These are phyloP conservation scores for Rhizopus stolonifer DNA, from an alignment of 371 early-diverging fungal genomes.

Conservation along the genomic window DNA sequence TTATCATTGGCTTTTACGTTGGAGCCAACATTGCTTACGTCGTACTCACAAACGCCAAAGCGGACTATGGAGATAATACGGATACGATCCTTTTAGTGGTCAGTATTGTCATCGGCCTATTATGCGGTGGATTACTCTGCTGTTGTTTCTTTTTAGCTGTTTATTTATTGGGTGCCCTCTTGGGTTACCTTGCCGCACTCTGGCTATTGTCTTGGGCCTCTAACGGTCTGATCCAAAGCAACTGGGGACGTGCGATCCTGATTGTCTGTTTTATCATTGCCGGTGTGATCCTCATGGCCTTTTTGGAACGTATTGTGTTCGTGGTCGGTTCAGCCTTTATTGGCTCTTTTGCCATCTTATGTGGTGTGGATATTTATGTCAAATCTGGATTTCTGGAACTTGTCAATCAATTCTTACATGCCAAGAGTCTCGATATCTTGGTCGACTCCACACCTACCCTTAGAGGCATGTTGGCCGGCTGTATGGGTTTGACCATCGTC, in stretches of 20 bases:
- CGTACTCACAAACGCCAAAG: constrained; percentile 50
- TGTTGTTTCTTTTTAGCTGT: constrained; percentile 64
- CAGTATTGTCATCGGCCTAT: constrained; percentile 49
- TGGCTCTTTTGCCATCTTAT: constrained; percentile 57
- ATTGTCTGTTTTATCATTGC: constrained; percentile 48
- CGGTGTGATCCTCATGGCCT: constrained; percentile 51
- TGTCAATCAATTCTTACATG: constrained; percentile 34
- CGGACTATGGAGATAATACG: constrained; percentile 43
- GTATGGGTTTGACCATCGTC: constrained; percentile 49
- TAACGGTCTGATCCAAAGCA: constrained; percentile 47
- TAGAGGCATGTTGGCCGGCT: constrained; percentile 60
- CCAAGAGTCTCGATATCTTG: constrained; percentile 16
- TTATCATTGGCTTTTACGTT: constrained; percentile 59
- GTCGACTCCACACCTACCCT: constrained; percentile 38
- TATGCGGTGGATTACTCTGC: constrained; percentile 51
- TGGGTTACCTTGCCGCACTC: constrained; percentile 57
- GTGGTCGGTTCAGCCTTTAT: constrained; percentile 55
- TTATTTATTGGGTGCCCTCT: constrained; percentile 56
- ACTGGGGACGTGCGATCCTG: constrained; percentile 57
- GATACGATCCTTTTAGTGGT: constrained; percentile 57
- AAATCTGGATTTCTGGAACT: constrained; percentile 50
- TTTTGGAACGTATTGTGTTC: constrained; percentile 53
- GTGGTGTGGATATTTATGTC: constrained; percentile 59
- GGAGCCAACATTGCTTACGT: constrained; percentile 56
- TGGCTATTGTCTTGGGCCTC: constrained; percentile 58